These are phyloP conservation scores for Sphagnurus paluster DNA, from an alignment of 1,284 basidiomycete genomes.

Conservation along the genomic window DNA sequence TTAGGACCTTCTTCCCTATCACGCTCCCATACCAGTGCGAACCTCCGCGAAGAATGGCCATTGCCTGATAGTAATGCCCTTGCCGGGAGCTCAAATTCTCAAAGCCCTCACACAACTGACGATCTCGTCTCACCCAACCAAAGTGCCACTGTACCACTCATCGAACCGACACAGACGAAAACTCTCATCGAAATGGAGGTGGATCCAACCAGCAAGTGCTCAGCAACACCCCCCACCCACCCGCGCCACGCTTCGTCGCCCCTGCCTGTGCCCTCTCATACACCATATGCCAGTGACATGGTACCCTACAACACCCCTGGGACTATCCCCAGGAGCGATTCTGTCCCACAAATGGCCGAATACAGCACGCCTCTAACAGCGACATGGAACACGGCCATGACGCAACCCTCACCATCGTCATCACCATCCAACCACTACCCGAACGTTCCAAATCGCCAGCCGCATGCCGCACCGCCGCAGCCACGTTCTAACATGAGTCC, in stretches of 20 bases:
- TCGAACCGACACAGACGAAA: constrained; percentile 2
- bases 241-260: constrained; percentile 6
- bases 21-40: constrained; percentile 7
- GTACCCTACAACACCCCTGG: neutral
- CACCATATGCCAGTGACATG: constrained; percentile 12
- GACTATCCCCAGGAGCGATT: constrained; percentile 4
- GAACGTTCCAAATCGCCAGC: constrained; percentile 19
- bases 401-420: constrained; percentile 10
- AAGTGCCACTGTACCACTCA: neutral
- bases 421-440: constrained; percentile 18
- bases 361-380: neutral
- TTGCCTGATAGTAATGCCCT: neutral
- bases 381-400: constrained; percentile 10
- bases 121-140: neutral
- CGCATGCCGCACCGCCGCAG: constrained; percentile 18
- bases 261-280: constrained; percentile 1
- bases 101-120: neutral
- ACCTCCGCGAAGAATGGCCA: constrained; percentile 1
- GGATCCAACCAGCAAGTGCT: constrained; percentile 10
- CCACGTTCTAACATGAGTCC: constrained; percentile 11
- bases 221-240: neutral
- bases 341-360: constrained; percentile 1
- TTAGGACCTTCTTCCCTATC: constrained; percentile 20
- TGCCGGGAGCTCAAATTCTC: neutral
- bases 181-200: constrained; percentile 15